Conservation (phyloP, 2,329 filamentous ascomycete species). For the Saccharata proteae region DNA sequence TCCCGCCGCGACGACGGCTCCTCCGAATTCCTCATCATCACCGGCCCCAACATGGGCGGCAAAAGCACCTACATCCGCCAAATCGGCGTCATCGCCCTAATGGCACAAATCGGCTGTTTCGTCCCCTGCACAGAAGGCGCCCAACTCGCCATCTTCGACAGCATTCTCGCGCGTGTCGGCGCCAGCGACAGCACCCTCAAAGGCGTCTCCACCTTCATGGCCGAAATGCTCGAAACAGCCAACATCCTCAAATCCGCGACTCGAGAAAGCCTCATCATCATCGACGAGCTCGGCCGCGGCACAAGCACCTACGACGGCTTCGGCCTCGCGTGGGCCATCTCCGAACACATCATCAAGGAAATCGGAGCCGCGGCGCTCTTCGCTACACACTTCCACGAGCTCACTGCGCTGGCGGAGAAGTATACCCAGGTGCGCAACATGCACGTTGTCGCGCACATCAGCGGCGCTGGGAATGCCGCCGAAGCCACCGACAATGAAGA, state of each 20-base stretch:
- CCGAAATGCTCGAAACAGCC: slow-evolving; percentile 96
- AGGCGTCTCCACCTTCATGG: slow-evolving; percentile 98
- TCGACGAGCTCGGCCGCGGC: slow-evolving; percentile 91
- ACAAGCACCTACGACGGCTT: slow-evolving; percentile 98
- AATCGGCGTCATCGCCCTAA: slow-evolving; percentile 89
- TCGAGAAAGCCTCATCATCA: slow-evolving; percentile 90
- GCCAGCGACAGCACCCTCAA: slow-evolving; percentile 95
- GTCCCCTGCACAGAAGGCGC: slow-evolving; percentile 85
- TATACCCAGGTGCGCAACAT: slow-evolving; percentile 84
- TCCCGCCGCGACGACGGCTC: slow-evolving; percentile 58
- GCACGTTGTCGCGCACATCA: slow-evolving; percentile 91
- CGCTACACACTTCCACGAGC: slow-evolving; percentile 95
- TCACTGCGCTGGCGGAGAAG: slow-evolving; percentile 79
- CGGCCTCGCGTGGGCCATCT: slow-evolving; percentile 97
- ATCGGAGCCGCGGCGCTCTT: slow-evolving; percentile 93
- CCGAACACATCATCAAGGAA: slow-evolving; percentile 90
- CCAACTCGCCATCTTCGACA: slow-evolving; percentile 91
- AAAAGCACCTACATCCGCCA: slow-evolving; percentile 98
- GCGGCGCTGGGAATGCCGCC: slow-evolving; percentile 25
- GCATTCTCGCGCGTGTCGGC: slow-evolving; percentile 88
- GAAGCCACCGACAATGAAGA: slow-evolving; percentile 32
- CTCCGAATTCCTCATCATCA: slow-evolving; percentile 92
- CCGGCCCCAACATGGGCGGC: slow-evolving; percentile 96
- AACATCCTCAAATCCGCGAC: slow-evolving; percentile 98
- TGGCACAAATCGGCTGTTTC: slow-evolving; percentile 95